A percentile compares a stretch with the other conserved stretches of the same genome.
Evolutionary conservation across 495 filamentous ascomycete species (phyloP).

Genomic region (Tuber calosporum): DNA sequence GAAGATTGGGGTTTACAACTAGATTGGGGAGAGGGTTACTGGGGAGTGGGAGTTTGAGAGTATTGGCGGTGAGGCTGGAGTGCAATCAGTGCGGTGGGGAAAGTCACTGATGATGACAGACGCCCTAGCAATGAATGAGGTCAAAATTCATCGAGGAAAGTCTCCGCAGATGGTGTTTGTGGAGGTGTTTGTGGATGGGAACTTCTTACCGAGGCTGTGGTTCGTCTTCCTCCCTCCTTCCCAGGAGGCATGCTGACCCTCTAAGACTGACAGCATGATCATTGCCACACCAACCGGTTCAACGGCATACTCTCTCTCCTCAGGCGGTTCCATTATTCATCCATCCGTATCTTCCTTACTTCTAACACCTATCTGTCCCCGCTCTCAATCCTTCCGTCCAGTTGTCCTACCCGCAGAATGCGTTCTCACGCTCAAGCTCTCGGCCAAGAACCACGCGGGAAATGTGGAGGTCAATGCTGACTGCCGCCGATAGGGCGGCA

Average conservation of each 20-base stretch:
- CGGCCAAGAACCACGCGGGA: constrained; percentile 69
- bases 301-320: constrained; percentile 81
- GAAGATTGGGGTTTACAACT: constrained; percentile 68
- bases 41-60: constrained; percentile 14
- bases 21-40: constrained; percentile 44
- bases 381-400: constrained; percentile 81
- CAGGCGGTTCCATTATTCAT: constrained; percentile 84
- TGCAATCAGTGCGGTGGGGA: constrained; percentile 8
- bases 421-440: constrained; percentile 67
- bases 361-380: constrained; percentile 84
- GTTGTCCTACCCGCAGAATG: constrained; percentile 77
- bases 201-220: constrained; percentile 76
- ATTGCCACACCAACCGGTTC: constrained; percentile 85
- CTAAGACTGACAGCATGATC: constrained; percentile 73
- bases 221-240: not conserved
- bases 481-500: constrained; percentile 61
- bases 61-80: not conserved
- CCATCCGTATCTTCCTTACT: constrained; percentile 76
- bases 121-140: constrained; percentile 84
- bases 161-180: constrained; percentile 82
- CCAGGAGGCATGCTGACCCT: not conserved
- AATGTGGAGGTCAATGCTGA: constrained; percentile 83
- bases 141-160: constrained; percentile 79
- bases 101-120: constrained; percentile 43
- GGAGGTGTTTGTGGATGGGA: constrained; percentile 74